Conservation (phyloP, 768 basidiomycete species). For the Russula ochroleuca region DNA sequence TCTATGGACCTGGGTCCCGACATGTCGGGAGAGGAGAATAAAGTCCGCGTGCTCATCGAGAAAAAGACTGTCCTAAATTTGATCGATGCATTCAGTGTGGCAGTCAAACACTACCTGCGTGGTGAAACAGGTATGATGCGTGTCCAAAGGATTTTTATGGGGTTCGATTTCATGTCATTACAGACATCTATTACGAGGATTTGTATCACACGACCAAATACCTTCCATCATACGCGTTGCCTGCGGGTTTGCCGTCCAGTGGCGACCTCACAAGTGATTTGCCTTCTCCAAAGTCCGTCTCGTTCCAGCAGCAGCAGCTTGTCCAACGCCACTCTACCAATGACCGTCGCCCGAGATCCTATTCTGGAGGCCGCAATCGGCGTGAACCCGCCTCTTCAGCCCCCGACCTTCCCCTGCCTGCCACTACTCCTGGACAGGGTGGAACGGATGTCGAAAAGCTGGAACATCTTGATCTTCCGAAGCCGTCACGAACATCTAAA, state of each 20-base stretch:
- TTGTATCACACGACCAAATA: slow-evolving; percentile 68
- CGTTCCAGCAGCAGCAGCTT: background rate
- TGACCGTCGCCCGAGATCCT: background rate
- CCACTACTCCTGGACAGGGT: slow-evolving; percentile 12
- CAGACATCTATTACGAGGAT: slow-evolving; percentile 40
- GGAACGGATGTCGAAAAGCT: slow-evolving; percentile 6
- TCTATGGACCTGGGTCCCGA: slow-evolving; percentile 29
- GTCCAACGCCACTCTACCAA: background rate
- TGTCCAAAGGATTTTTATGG: no score
- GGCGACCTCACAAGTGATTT: slow-evolving; percentile 31
- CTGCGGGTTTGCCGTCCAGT: slow-evolving; percentile 45
- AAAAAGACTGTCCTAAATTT: slow-evolving; percentile 68
- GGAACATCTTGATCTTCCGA: slow-evolving; percentile 15
- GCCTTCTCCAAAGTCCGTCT: slow-evolving; percentile 1
- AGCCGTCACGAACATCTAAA: slow-evolving; percentile 16
- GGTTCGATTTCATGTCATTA: background rate
- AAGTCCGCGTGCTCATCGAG: slow-evolving; percentile 51
- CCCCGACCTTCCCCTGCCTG: slow-evolving; percentile 22
- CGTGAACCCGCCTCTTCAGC: slow-evolving; percentile 6
- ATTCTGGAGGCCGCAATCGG: background rate
- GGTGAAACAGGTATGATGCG: slow-evolving; percentile 28
- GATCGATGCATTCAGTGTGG: slow-evolving; percentile 58
- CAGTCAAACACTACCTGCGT: slow-evolving; percentile 58
- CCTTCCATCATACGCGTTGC: slow-evolving; percentile 60
- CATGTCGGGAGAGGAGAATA: slow-evolving; percentile 36